Evolutionary conservation across 805 yeast genomes (phyloP).

Genomic region (Lachancea sp.): DNA sequence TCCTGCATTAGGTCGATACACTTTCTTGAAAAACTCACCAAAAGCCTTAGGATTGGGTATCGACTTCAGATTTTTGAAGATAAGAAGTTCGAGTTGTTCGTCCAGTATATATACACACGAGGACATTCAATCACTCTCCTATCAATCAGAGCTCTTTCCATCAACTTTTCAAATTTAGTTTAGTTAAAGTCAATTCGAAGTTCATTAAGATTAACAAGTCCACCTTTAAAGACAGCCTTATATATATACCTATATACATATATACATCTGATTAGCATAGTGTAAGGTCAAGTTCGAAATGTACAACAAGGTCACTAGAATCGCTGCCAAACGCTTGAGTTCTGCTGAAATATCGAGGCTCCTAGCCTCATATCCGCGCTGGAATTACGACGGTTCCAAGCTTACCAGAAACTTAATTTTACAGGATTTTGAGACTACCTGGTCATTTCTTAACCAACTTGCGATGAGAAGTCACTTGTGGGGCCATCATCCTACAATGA

Average conservation of each 20-base stretch:
- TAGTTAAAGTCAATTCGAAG: too few species aligned
- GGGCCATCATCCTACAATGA: slow-evolving; percentile 69
- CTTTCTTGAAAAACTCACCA: slow-evolving; percentile 17
- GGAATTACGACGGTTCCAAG: slow-evolving; percentile 21
- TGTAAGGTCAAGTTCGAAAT: too few species aligned
- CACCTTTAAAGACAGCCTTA: too few species aligned
- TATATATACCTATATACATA: too few species aligned
- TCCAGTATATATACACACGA: slow-evolving; percentile 26
- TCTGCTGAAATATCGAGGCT: slow-evolving; percentile 18
- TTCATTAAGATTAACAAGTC: too few species aligned
- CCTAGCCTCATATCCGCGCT: slow-evolving; percentile 19
- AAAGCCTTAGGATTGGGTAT: slow-evolving; percentile 20
- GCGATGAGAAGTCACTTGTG: slow-evolving; percentile 49
- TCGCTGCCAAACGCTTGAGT: slow-evolving; percentile 27
- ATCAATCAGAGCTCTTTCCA: not conserved
- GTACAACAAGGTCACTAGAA: slow-evolving; percentile 35
- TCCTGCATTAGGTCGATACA: not conserved
- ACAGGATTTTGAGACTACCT: slow-evolving; percentile 51
- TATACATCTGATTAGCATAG: too few species aligned
- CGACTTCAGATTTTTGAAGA: slow-evolving; percentile 24
- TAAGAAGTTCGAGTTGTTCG: slow-evolving; percentile 26
- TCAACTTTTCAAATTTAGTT: slow-evolving; percentile 1
- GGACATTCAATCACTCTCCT: slow-evolving; percentile 15
- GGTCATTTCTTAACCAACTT: slow-evolving; percentile 57
- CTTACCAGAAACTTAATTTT: slow-evolving; percentile 39